These are phyloP conservation scores for Curvularia sp. DNA, from an alignment of 2,329 filamentous ascomycete genomes.

Conservation along the genomic window DNA sequence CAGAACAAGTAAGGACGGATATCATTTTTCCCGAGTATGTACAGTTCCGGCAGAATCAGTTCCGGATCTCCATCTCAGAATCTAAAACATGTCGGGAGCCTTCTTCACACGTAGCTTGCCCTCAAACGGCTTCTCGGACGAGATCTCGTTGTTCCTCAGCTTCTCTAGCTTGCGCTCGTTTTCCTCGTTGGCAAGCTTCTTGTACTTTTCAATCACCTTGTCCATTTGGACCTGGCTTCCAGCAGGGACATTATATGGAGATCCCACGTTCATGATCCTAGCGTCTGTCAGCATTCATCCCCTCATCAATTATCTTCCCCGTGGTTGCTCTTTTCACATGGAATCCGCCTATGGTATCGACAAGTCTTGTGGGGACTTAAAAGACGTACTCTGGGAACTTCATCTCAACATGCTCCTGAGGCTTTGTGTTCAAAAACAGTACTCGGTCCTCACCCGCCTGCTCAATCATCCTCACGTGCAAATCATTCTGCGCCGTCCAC, in stretches of 20 bases:
- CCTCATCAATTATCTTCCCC: too few species aligned
- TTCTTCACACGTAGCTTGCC: conserved; percentile 32
- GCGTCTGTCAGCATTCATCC: conserved; percentile 22
- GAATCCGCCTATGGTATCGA: background rate
- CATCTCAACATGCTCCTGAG: conserved; percentile 60
- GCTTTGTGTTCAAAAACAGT: conserved; percentile 60
- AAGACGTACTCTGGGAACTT: conserved; percentile 69
- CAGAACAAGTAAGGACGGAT: conserved; percentile 15
- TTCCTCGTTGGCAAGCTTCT: conserved; percentile 62
- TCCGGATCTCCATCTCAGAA: background rate
- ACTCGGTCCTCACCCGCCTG: conserved; percentile 68
- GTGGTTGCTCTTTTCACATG: background rate
- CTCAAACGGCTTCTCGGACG: conserved; percentile 43
- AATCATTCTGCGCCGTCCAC: conserved; percentile 63
- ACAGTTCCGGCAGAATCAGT: conserved; percentile 14
- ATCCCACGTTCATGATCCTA: conserved; percentile 68
- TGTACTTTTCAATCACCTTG: conserved; percentile 67
- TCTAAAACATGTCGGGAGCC: conserved; percentile 28
- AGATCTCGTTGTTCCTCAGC: conserved; percentile 41
- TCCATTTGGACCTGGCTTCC: conserved; percentile 67
- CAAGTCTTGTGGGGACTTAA: background rate
- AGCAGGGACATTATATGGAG: conserved; percentile 69
- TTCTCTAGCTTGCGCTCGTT: conserved; percentile 63
- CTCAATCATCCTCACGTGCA: conserved; percentile 67
- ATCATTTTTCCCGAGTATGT: conserved; percentile 33